Conservation (phyloP, 2,329 filamentous ascomycete species). For the Podosphaera xanthii region DNA sequence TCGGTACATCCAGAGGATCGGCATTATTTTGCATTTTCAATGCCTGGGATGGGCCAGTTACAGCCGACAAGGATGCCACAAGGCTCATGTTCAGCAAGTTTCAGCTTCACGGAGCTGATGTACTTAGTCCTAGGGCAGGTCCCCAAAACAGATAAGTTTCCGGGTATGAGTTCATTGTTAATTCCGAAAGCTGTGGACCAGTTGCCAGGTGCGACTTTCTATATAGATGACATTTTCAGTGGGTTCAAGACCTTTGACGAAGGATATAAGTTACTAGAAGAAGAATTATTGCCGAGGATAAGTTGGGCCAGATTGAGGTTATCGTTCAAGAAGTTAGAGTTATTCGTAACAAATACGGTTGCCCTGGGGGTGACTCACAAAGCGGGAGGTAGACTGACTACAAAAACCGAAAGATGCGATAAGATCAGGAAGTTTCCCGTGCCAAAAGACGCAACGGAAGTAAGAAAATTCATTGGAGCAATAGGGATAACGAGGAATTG, state of each 20-base stretch:
- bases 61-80: background rate
- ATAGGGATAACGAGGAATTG: background rate
- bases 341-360: background rate
- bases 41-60: background rate
- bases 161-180: background rate
- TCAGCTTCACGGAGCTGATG: background rate
- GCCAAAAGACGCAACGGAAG: background rate
- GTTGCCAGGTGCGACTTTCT: background rate
- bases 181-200: background rate
- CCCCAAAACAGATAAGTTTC: background rate
- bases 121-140: background rate
- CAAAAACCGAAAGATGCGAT: background rate
- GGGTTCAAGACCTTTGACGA: background rate
- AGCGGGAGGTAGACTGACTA: background rate
- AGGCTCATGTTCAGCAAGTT: background rate
- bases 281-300: background rate
- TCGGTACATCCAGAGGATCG: background rate
- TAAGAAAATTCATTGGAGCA: background rate
- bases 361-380: background rate
- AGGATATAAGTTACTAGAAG: background rate
- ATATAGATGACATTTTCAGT: background rate
- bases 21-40: background rate
- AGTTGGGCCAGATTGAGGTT: background rate
- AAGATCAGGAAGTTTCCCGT: background rate
- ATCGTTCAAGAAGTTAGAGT: background rate